phyloP scores from a whole-genome alignment of 345 rosid species.

The Corymbia maculata region DNA sequence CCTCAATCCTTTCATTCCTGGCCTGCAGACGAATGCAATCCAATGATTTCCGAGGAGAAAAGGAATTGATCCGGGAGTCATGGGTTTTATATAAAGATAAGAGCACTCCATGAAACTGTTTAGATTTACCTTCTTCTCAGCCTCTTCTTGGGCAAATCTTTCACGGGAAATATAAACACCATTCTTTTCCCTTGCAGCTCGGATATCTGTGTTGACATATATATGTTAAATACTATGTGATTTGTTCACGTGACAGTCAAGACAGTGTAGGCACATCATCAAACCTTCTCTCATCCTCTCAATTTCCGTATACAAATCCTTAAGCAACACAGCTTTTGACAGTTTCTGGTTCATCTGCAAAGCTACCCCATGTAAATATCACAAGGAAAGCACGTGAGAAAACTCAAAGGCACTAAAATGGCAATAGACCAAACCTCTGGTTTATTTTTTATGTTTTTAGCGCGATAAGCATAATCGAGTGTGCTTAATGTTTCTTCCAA shows the following conservation, averaged over 20 bases:
- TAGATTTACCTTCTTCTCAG: conserved; percentile 73
- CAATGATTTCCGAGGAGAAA: neutral
- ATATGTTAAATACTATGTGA: neutral
- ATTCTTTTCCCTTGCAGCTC: conserved; percentile 89
- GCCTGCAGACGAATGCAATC: conserved; percentile 21
- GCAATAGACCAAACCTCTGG: conserved; percentile 61
- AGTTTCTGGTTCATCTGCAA: conserved; percentile 91
- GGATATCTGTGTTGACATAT: conserved; percentile 48
- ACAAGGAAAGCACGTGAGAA: neutral
- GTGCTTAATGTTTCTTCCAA: conserved; percentile 94
- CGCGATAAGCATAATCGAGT: conserved; percentile 85
- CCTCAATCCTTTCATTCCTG: conserved; percentile 67
- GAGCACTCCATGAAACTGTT: neutral
- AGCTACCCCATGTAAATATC: neutral
- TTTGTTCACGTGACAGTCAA: neutral
- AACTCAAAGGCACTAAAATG: neutral
- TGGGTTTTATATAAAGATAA: neutral
- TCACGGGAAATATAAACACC: conserved; percentile 87
- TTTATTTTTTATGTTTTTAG: conserved; percentile 85
- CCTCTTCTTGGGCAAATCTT: conserved; percentile 73
- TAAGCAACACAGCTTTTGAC: conserved; percentile 74
- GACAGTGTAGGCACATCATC: neutral
- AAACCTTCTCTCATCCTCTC: conserved; percentile 92
- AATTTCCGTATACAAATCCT: conserved; percentile 81
- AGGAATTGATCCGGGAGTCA: neutral